These are phyloP conservation scores for Panicum virgatum DNA, from an alignment of 202 grass and related monocot genomes.

Conservation along the genomic window DNA sequence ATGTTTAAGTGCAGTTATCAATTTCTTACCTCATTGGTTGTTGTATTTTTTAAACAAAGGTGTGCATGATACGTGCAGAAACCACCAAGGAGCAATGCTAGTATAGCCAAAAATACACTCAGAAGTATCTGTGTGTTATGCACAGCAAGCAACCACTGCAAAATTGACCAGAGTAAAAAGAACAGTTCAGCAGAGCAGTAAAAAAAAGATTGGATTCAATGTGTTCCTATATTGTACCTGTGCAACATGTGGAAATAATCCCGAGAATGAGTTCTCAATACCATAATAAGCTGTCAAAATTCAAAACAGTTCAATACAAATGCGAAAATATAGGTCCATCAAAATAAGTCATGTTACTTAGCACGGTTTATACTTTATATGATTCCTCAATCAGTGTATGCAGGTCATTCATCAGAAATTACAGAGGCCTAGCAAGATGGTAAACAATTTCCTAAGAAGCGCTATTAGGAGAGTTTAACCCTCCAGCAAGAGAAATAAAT, in stretches of 20 bases:
- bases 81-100: constrained; percentile 83
- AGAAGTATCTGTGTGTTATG: constrained; percentile 96
- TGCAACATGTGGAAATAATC: constrained; percentile 81
- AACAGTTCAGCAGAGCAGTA: neutral
- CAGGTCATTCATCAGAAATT: neutral
- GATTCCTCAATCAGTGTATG: neutral
- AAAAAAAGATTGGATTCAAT: neutral
- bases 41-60: constrained; percentile 88
- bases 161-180: constrained; percentile 25
- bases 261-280: constrained; percentile 74
- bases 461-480: neutral
- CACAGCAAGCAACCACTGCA: constrained; percentile 85
- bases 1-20: neutral
- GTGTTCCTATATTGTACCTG: constrained; percentile 55
- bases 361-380: constrained; percentile 28
- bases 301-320: constrained; percentile 22
- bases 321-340: neutral
- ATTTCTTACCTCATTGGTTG: constrained; percentile 81
- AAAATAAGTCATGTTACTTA: neutral
- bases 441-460: neutral
- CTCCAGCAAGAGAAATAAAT: neutral
- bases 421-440: constrained; percentile 9
- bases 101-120: constrained; percentile 81
- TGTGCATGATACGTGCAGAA: constrained; percentile 89
- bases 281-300: constrained; percentile 89